Conservation (phyloP, 1,139 yeast genomes). For the Taphrina wiesneri region DNA sequence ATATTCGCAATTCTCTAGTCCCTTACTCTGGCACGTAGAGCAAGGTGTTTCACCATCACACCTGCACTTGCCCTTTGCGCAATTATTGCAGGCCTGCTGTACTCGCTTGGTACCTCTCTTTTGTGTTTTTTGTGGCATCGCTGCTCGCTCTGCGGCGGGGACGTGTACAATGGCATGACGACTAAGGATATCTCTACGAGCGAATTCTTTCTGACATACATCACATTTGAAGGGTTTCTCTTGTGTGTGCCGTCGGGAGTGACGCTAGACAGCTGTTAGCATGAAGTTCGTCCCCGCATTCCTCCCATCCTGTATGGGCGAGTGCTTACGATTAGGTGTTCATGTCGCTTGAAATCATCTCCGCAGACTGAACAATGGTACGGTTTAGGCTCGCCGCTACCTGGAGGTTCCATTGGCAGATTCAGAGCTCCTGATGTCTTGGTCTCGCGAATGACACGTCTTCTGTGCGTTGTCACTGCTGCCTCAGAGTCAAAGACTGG, state of each 20-base stretch:
- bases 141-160: slow-evolving; percentile 29
- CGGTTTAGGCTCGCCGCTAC: slow-evolving; percentile 19
- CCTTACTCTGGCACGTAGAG: slow-evolving; percentile 27
- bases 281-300: not conserved
- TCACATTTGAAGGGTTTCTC: slow-evolving; percentile 33
- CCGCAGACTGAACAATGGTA: slow-evolving; percentile 27
- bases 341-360: slow-evolving; percentile 32
- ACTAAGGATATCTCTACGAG: slow-evolving; percentile 27
- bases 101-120: slow-evolving; percentile 31
- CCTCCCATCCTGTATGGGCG: not conserved
- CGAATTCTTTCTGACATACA: slow-evolving; percentile 28
- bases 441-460: not conserved
- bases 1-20: slow-evolving; percentile 26
- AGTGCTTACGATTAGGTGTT: slow-evolving; percentile 26
- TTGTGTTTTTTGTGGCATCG: slow-evolving; percentile 27
- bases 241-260: slow-evolving; percentile 27
- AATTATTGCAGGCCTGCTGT: slow-evolving; percentile 29
- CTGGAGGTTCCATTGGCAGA: slow-evolving; percentile 15
- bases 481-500: not conserved
- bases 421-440: not conserved
- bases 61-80: slow-evolving; percentile 31
- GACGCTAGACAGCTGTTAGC: slow-evolving; percentile 10
- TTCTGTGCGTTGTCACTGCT: not conserved
- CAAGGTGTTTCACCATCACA: slow-evolving; percentile 32
- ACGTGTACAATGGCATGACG: slow-evolving; percentile 29